Conservation (phyloP, 176 grass and related monocot genomes). For the Thalia dealbata region DNA sequence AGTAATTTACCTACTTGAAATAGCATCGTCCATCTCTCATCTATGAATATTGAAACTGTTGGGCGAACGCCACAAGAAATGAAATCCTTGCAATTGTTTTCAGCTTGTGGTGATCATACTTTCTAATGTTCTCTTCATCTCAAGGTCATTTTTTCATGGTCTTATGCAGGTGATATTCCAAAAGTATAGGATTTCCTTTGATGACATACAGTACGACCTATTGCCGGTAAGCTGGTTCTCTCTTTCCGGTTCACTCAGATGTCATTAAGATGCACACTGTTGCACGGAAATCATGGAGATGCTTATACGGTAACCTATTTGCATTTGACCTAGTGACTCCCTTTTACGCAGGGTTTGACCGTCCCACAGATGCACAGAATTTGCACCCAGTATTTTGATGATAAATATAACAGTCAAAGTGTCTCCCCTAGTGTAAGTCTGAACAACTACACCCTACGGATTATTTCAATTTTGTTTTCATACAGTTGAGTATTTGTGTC, state of each 20-base stretch:
- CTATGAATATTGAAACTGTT: too few relatives aligned
- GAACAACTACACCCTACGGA: neutral
- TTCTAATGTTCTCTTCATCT: neutral
- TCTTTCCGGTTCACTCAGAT: neutral
- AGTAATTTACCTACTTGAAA: neutral
- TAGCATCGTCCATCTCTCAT: neutral
- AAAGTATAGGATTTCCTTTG: conserved; percentile 89
- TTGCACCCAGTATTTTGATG: conserved; percentile 93
- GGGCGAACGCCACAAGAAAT: too few relatives aligned
- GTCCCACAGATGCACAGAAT: conserved; percentile 91
- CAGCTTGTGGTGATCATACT: neutral
- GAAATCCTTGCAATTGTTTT: too few relatives aligned
- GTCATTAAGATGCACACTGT: neutral
- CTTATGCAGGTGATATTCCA: conserved; percentile 75
- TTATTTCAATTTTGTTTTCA: neutral
- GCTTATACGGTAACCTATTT: neutral
- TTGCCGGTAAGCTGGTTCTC: conserved; percentile 46
- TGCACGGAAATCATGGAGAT: neutral
- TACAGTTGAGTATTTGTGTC: too few relatives aligned
- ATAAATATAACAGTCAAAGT: conserved; percentile 87
- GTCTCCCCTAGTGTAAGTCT: conserved; percentile 64
- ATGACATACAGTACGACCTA: conserved; percentile 68
- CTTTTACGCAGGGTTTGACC: conserved; percentile 61
- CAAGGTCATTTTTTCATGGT: conserved; percentile 1
- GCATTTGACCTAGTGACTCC: conserved; percentile 4